Conservation (phyloP, 306 rosid genomes). For the Cicer bijugum region DNA sequence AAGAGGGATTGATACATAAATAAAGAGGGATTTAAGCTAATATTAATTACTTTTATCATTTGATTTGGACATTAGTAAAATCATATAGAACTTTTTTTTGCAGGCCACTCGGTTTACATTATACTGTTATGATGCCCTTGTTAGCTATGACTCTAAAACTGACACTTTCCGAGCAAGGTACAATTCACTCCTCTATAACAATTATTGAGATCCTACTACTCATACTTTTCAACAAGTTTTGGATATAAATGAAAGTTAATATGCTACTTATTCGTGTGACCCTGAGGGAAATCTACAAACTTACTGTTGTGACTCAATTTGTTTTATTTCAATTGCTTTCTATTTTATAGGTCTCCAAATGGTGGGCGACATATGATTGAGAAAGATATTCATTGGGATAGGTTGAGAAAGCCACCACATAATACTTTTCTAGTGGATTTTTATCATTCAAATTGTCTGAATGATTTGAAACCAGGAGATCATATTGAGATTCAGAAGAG, state of each 20-base stretch:
- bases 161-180: background rate
- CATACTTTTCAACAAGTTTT: background rate
- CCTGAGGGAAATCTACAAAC: background rate
- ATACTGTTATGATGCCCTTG: background rate
- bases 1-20: background rate
- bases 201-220: background rate
- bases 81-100: background rate
- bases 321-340: background rate
- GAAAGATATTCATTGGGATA: slow-evolving; percentile 56
- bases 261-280: too few relatives aligned
- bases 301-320: background rate
- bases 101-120: background rate
- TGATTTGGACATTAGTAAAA: background rate
- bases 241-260: background rate
- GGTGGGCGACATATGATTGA: slow-evolving; percentile 55
- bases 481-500: slow-evolving; percentile 65
- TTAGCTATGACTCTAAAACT: background rate
- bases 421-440: slow-evolving; percentile 52
- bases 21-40: background rate
- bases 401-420: slow-evolving; percentile 58
- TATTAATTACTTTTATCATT: background rate
- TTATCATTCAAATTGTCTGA: slow-evolving; percentile 52
- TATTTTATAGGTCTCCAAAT: slow-evolving; percentile 55
- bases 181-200: background rate
- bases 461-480: slow-evolving; percentile 57